These are phyloP conservation scores for Pseudozyma tsukubaensis DNA, from an alignment of 1,284 basidiomycete species.

Conservation along the genomic window DNA sequence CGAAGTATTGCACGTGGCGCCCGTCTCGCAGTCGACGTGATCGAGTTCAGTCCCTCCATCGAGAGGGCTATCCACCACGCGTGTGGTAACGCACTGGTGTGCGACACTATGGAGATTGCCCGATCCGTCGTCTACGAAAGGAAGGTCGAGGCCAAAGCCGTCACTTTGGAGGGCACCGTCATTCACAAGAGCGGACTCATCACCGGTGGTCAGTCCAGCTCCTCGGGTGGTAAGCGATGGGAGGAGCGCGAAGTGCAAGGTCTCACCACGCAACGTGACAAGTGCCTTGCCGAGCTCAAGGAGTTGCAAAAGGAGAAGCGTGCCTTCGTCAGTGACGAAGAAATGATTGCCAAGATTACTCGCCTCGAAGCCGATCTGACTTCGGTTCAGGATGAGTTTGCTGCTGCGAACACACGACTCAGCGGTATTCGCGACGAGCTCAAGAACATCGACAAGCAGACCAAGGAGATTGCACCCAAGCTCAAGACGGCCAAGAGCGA, in stretches of 20 bases:
- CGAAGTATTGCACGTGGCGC: slow-evolving; percentile 91
- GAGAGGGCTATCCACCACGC: slow-evolving; percentile 96
- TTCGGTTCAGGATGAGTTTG: slow-evolving; percentile 82
- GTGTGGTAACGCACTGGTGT: slow-evolving; percentile 93
- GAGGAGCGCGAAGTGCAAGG: slow-evolving; percentile 92
- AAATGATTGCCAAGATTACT: slow-evolving; percentile 79
- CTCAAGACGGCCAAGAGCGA: slow-evolving; percentile 70
- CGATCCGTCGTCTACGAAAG: slow-evolving; percentile 91
- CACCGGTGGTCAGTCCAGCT: slow-evolving; percentile 88
- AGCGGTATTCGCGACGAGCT: slow-evolving; percentile 53
- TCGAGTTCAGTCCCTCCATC: slow-evolving; percentile 60
- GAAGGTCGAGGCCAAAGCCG: slow-evolving; percentile 94
- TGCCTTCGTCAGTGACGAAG: slow-evolving; percentile 83
- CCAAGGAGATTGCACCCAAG: slow-evolving; percentile 44
- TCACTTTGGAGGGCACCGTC: slow-evolving; percentile 94
- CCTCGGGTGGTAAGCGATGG: slow-evolving; percentile 72
- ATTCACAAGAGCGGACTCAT: slow-evolving; percentile 98
- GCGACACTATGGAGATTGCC: slow-evolving; percentile 93
- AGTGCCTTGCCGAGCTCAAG: slow-evolving; percentile 80
- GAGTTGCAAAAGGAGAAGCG: slow-evolving; percentile 86
- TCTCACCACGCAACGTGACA: slow-evolving; percentile 76
- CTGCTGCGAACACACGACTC: slow-evolving; percentile 53
- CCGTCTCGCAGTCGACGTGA: slow-evolving; percentile 91
- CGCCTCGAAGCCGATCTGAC: slow-evolving; percentile 81
- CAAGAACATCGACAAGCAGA: slow-evolving; percentile 51